These are phyloP conservation scores for Ogataea glucozyma DNA, from an alignment of 805 yeast species.

Conservation along the genomic window DNA sequence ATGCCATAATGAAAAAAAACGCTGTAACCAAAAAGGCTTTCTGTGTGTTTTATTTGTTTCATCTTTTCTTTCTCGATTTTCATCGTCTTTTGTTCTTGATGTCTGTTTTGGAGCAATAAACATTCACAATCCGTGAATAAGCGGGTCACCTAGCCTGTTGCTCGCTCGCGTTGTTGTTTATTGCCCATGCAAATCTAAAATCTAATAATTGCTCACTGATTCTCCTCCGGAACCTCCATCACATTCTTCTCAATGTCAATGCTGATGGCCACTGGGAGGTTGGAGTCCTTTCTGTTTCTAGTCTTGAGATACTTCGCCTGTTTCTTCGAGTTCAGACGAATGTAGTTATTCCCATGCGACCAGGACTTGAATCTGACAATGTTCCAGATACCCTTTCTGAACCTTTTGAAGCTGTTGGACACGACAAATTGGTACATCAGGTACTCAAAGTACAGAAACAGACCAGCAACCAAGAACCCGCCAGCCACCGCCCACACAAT, in stretches of 20 bases:
- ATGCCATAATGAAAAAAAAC: background rate
- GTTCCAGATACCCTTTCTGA: conserved; percentile 26
- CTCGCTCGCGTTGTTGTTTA: too few species aligned
- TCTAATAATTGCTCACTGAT: conserved; percentile 1
- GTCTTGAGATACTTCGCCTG: conserved; percentile 29
- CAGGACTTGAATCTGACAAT: conserved; percentile 24
- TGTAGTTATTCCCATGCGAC: conserved; percentile 26
- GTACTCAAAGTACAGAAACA: conserved; percentile 49
- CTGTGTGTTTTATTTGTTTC: background rate
- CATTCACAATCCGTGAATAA: too few species aligned
- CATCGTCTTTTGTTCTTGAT: background rate
- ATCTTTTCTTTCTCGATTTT: background rate
- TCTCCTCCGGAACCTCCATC: conserved; percentile 15
- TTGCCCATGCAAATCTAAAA: background rate
- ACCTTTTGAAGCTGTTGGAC: conserved; percentile 24
- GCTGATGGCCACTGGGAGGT: conserved; percentile 45
- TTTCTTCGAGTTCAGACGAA: conserved; percentile 22
- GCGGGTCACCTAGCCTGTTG: too few species aligned
- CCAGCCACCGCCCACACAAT: conserved; percentile 67
- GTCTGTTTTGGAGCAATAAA: too few species aligned
- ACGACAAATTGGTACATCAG: conserved; percentile 40
- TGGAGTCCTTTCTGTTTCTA: conserved; percentile 53
- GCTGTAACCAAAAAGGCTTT: background rate
- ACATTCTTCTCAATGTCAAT: conserved; percentile 37
- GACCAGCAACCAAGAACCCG: conserved; percentile 62